phyloP scores from a whole-genome alignment of 108 stramenopile species.

The Skeletonema potamos region DNA sequence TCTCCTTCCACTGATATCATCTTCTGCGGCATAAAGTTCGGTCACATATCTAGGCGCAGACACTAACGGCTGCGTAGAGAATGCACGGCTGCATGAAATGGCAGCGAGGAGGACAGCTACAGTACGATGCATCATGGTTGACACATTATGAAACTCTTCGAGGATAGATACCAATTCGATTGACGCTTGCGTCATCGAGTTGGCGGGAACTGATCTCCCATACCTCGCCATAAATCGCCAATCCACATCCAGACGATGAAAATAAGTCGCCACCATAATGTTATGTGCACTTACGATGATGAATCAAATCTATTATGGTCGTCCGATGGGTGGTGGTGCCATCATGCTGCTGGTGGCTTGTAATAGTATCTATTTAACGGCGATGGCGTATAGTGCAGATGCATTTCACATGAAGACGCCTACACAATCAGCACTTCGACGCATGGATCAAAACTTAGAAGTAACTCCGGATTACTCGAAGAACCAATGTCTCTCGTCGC shows the following conservation, averaged over 20 bases:
- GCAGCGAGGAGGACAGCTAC: constrained; percentile 7
- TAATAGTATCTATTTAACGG: not conserved
- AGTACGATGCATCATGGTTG: constrained; percentile 3
- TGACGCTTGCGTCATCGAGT: not conserved
- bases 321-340: not conserved
- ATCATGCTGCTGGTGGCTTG: not conserved
- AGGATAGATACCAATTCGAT: too few relatives aligned
- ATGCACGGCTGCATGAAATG: constrained; percentile 2
- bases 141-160: too few relatives aligned
- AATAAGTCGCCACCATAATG: too few relatives aligned
- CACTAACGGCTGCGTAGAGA: not conserved
- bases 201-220: not conserved
- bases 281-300: too few relatives aligned
- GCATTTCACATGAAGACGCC: not conserved
- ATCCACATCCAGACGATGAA: too few relatives aligned
- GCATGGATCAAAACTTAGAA: not conserved
- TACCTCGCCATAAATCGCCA: too few relatives aligned
- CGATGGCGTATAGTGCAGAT: not conserved
- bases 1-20: constrained; percentile 2
- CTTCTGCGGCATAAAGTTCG: not conserved
- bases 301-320: not conserved
- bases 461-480: not conserved
- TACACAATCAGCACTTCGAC: not conserved
- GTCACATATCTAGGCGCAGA: not conserved
- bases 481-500: not conserved